Evolutionary conservation across 1,284 basidiomycete genomes (phyloP), one percentile per base, ranked within the genome.

Genomic region (Mycena sp.): DNA sequence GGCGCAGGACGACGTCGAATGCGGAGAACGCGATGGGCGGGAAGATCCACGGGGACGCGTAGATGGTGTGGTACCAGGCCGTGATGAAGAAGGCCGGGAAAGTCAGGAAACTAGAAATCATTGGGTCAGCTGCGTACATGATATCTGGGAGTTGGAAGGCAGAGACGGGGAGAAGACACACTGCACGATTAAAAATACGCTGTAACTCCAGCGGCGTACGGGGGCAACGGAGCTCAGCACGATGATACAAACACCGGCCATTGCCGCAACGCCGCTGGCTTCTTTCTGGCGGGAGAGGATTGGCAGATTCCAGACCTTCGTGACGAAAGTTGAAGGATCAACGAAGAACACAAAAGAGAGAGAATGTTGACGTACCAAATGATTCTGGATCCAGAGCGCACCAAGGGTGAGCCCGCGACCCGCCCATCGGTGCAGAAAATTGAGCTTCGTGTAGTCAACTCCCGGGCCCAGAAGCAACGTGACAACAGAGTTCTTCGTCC

Each of bases 61-160:
- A 94, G 0, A 83, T 80, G 0, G 93, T 92, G 71, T 95, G 93
- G 72, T 94, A 93, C 69, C 89, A 92, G n/a, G 94, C 75, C 12
- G 89, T 88, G 2, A 93, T 80, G 70, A 92, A 93, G 78, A 94
- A 94, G 2, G 88, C 85, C 3, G 88, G 83, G n/a, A n/a, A n/a
- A n/a, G n/a, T n/a, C n/a, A n/a, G n/a, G n/a, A n/a, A n/a, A n/a
- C n/a, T n/a, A n/a, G 48, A 88, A 89, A n/a, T n/a, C n/a, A n/a
- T n/a, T n/a, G n/a, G n/a, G n/a, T n/a, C n/a, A n/a, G n/a, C n/a
- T n/a, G n/a, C n/a, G n/a, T n/a, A n/a, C n/a, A n/a, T n/a, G n/a
- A n/a, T n/a, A n/a, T n/a, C n/a, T n/a, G n/a, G n/a, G n/a, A n/a
- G n/a, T n/a, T n/a, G n/a, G n/a, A n/a, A n/a, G n/a, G n/a, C n/a